These are phyloP conservation scores for Penicillium sp. DNA, from an alignment of 2,329 filamentous ascomycete genomes.

Conservation along the genomic window DNA sequence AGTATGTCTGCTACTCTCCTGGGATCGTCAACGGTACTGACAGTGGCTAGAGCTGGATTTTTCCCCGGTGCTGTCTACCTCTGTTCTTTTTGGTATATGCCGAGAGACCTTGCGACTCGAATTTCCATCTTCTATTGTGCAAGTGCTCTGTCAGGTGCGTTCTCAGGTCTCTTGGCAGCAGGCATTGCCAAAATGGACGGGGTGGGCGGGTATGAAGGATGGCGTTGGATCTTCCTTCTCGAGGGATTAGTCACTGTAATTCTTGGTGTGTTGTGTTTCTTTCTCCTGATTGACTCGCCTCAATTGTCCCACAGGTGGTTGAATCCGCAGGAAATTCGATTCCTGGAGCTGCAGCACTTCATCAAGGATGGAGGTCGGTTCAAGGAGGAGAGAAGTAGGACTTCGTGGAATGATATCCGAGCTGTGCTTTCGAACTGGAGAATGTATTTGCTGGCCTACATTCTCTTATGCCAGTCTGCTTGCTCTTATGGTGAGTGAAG, in stretches of 20 bases:
- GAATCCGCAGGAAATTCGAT: constrained; percentile 37
- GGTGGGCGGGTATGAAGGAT: constrained; percentile 44
- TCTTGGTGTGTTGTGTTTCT: constrained; percentile 42
- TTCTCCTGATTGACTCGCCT: constrained; percentile 46
- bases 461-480: constrained; percentile 26
- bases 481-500: constrained; percentile 28
- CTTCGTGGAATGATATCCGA: constrained; percentile 36
- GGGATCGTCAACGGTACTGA: no score
- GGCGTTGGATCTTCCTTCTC: constrained; percentile 52
- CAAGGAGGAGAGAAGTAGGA: constrained; percentile 23
- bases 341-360: constrained; percentile 38
- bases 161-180: constrained; percentile 52
- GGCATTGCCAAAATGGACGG: constrained; percentile 52
- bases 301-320: constrained; percentile 39
- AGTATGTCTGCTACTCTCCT: constrained; percentile 6
- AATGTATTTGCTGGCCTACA: constrained; percentile 34
- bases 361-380: constrained; percentile 28
- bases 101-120: constrained; percentile 17
- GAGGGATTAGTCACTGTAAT: constrained; percentile 48
- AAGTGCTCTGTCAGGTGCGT: constrained; percentile 46
- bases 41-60: constrained; percentile 16
- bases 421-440: constrained; percentile 41
- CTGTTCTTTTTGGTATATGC: constrained; percentile 25
- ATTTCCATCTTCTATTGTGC: constrained; percentile 27
- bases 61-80: constrained; percentile 28